Conservation (phyloP, 2,329 filamentous ascomycete species). For the Karstenula rhodostoma region DNA sequence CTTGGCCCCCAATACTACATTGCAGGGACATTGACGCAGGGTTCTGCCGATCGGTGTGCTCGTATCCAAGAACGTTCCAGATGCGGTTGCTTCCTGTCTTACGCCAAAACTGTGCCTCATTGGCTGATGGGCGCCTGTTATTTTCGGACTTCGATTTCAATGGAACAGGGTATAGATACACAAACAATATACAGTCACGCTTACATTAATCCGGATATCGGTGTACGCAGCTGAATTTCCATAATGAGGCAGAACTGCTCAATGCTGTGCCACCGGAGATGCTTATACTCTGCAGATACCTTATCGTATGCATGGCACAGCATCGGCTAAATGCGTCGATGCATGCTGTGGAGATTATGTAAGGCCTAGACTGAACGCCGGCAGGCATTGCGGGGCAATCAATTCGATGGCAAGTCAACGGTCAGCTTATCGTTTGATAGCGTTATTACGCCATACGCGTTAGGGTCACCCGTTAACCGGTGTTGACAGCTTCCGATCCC, state of each 20-base stretch:
- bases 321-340: background rate
- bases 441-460: too few species aligned
- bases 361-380: background rate
- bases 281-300: background rate
- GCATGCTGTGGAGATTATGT: background rate
- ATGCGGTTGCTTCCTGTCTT: background rate
- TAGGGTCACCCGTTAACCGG: too few species aligned
- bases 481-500: too few species aligned
- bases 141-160: constrained; percentile 3
- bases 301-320: constrained; percentile 3
- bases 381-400: background rate
- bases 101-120: background rate
- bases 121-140: background rate
- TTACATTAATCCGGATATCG: background rate
- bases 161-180: background rate
- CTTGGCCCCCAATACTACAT: background rate
- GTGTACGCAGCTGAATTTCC: background rate
- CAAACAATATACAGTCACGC: too few species aligned
- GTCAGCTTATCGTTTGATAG: constrained; percentile 1
- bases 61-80: background rate
- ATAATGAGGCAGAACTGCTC: background rate
- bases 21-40: background rate
- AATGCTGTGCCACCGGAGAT: background rate
- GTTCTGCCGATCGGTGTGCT: background rate
- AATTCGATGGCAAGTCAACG: background rate